Base-by-base conservation (phyloP, 2,329 filamentous ascomycete genomes). In the Colletotrichum euphorbiae region DNA sequence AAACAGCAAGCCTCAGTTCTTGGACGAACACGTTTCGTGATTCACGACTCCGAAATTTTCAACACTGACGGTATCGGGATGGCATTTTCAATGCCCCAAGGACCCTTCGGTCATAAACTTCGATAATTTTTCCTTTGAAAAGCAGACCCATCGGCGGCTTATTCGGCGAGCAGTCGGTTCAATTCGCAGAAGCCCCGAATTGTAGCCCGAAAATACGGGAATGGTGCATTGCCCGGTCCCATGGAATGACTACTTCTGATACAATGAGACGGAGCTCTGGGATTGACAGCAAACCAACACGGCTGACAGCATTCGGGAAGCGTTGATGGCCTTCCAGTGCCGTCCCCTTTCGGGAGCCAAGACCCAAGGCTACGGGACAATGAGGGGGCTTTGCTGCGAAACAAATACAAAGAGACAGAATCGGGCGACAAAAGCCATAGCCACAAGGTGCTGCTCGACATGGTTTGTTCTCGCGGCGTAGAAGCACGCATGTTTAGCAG, bases 151-250 rank as follows among this genome's bases (percentile, higher is more conserved):
- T 8, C 21, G 42, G 17, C 17, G 38, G 28, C 8, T 51, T 42
- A 4, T 40, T 69, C 67, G 62, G 67, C 62, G 19, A 46, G 31
- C 43, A 62, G 51, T 68, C 69, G 67, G 63, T 50, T 62, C 45
- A 59, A 68, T 33, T 59, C 28, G 13, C 36, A 68, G 57, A 68
- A 67, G 52, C 42, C 38, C 62, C 69, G 62, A 62, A 42, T 33
- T 62, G 42, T 63, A 50, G 54, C 33, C 67, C 69, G 67, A 70
- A 56, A 55, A 42, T 42, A 45, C 40, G 69, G 67, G 56, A 38
- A 62, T 51, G 62, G 54, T 46, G 58, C 57, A 43, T 62, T 57
- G 42, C 38, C 46, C 48, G 64, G 63, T 19, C 43, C 33, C 33
- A 54, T 48, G 46, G 61, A 45, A 19, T 45, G 36, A 42, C 36